Evolutionary conservation across 2,329 filamentous ascomycete species (phyloP), one percentile per base, ranked within the genome.

Genomic region (Calonectria pauciramosa): DNA sequence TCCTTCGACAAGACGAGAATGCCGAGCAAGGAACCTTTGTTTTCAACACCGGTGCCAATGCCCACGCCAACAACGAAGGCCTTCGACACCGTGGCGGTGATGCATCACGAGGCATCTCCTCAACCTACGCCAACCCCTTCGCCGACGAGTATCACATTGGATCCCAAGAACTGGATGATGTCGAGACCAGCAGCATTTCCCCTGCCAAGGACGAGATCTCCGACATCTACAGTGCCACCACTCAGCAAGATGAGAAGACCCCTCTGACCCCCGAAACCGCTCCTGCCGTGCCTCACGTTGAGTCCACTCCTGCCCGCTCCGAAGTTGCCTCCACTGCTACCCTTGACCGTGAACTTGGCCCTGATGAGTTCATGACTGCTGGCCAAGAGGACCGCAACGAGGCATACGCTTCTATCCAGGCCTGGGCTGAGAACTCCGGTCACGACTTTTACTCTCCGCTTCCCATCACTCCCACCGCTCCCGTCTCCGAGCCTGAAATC

Each of bases 371-470:
- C 82, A 88, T 90, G 85, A 89, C 89, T 0, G 88, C 89, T 11
- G 87, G 88, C 52, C 86, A 90, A 77, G 86, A 88, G 4, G 84
- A 88, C 70, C 83, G 82, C 26, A 81, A 86, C 18, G 87, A 89
- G 18, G 88, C 89, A 1, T 93, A 89, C 80, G 89, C 89, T 59
- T 91, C 90, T 1, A 93, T 93, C 77, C 91, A 93, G 80, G 92
- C 91, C 0, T 93, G 92, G 91, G 91, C 91, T 1, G 88, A 91
- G 77, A 85, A 87, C 72, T 89, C 89, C 6, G 85, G 85, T 80
- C 83, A 86, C 13, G 87, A 88, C 79, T 92, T 93, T 79, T 93
- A 92, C 86, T 92, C 91, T 8, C 91, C 91, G 6, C 87, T 92
- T 28, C 90, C 91, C 16, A 86, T 86, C 28, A 89, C 89, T 1